Evolutionary conservation across 2,329 filamentous ascomycete genomes (phyloP).

Genomic region (Rugonectria rugulosa): DNA sequence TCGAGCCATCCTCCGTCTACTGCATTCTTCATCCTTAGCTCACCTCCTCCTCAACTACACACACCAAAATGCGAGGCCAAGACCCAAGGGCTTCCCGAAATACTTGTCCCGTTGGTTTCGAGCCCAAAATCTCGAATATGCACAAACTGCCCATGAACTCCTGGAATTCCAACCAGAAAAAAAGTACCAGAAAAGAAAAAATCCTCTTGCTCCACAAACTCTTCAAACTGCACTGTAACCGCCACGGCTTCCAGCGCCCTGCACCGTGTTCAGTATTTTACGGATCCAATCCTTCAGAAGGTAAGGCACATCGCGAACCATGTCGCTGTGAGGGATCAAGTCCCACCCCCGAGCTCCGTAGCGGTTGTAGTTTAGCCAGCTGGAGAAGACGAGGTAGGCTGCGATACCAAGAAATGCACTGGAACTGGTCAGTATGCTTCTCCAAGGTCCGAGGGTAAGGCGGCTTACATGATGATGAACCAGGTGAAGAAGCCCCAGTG

Average conservation of each 20-base stretch:
- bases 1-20: conserved; percentile 6
- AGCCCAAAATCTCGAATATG: background rate
- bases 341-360: conserved; percentile 97
- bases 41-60: no score
- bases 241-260: conserved; percentile 83
- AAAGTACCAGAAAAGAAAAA: conserved; percentile 13
- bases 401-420: conserved; percentile 87
- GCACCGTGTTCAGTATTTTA: conserved; percentile 81
- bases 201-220: background rate
- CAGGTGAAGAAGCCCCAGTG: conserved; percentile 98
- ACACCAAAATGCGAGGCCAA: no score
- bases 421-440: conserved; percentile 31
- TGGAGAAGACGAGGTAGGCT: conserved; percentile 94
- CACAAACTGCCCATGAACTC: background rate
- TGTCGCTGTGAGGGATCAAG: conserved; percentile 89
- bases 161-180: conserved; percentile 1
- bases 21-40: conserved; percentile 1
- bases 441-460: no score
- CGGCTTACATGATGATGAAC: conserved; percentile 87
- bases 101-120: background rate
- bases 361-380: conserved; percentile 98
- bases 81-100: no score
- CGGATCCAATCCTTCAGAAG: conserved; percentile 88
- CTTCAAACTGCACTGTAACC: conserved; percentile 91
- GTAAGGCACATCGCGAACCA: conserved; percentile 90